phyloP scores from a whole-genome alignment of 2,329 filamentous ascomycete species.

The Xylariomycetidae sp. region DNA sequence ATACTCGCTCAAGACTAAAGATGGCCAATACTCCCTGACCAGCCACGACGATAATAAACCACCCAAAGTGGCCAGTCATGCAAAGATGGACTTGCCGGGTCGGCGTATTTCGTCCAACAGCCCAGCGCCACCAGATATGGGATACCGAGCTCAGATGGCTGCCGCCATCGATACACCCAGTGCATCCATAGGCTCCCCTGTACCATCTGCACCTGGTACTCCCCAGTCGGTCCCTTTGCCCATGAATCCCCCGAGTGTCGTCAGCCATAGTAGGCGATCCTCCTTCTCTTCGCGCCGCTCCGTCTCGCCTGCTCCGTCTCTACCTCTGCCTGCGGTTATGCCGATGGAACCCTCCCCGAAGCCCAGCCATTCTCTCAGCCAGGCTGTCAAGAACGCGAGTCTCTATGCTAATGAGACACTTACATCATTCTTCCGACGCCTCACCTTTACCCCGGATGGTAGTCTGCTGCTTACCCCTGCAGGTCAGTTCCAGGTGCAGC shows the following conservation, averaged over 20 bases:
- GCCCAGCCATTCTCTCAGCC: slow-evolving; percentile 50
- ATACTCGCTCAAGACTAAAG: slow-evolving; percentile 92
- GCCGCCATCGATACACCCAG: slow-evolving; percentile 45
- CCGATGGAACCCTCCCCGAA: slow-evolving; percentile 87
- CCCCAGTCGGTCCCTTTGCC: slow-evolving; percentile 84
- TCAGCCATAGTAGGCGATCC: slow-evolving; percentile 89
- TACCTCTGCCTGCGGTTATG: slow-evolving; percentile 93
- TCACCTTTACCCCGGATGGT: slow-evolving; percentile 93
- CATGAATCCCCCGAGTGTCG: slow-evolving; percentile 89
- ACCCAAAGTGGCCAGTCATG: slow-evolving; percentile 73
- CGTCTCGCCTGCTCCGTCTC: slow-evolving; percentile 85
- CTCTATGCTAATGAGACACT: slow-evolving; percentile 96
- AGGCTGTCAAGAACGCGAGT: slow-evolving; percentile 75
- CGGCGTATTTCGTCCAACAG: slow-evolving; percentile 87
- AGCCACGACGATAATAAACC: slow-evolving; percentile 60
- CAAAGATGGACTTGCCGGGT: slow-evolving; percentile 84
- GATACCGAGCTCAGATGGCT: slow-evolving; percentile 60
- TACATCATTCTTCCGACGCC: slow-evolving; percentile 90
- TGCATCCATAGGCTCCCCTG: slow-evolving; percentile 70
- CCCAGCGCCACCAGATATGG: slow-evolving; percentile 81
- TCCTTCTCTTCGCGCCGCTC: slow-evolving; percentile 88
- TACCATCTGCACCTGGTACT: slow-evolving; percentile 87
- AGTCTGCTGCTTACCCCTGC: slow-evolving; percentile 91
- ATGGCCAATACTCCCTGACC: slow-evolving; percentile 81
- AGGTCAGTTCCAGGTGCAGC: slow-evolving; percentile 85